Base-by-base conservation (phyloP, 345 rosid genomes). In the Litchi chinensis region DNA sequence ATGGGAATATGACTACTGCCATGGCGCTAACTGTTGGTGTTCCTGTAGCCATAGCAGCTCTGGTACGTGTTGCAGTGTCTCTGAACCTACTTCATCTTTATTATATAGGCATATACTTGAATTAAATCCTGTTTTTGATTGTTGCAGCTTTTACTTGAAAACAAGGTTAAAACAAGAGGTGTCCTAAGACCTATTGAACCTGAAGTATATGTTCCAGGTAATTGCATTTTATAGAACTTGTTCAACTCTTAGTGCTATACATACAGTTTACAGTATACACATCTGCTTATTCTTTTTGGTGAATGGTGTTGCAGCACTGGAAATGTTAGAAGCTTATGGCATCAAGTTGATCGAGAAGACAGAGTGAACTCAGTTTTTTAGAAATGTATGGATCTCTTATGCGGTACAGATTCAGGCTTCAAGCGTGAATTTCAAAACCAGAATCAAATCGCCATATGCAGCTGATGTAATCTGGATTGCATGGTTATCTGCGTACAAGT, bases 11-110 rank as follows among this genome's bases (percentile, higher is more conserved):
- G 65, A 85, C 87, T 10, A 87, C 95, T 19, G 93, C 99, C 65
- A 95, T 95, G 99, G 93, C 98, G 68, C 87, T 91, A 44, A 93
- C 99, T 0, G 99, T 95, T 3, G 99, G 99, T 65, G 83, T 95
- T 79, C 93, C 99, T 0, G 97, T 88, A 37, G 99, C 96, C 57
- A 89, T 90, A 78, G 98, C 93, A 83, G 96, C 95, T 81, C 85
- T 93, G 96, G 99, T 94, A 88, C 64, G 66, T 79, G 19, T 48
- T 18, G 19, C 68, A 75, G 21, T 68, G 48, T 70, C 68, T 43
- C 68, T 65, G 18, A 56, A 54, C 68, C 64, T 44, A 9, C 37
- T 54, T 8, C 65, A 16, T 66, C 21, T 8, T 57, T 22, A 56
- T 54, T 4, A 15, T 48, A 11, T 22, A 46, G 39, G 64, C n/a